phyloP scores from a whole-genome alignment of 2,329 filamentous ascomycete genomes.

The Hypoxylon sp. region DNA sequence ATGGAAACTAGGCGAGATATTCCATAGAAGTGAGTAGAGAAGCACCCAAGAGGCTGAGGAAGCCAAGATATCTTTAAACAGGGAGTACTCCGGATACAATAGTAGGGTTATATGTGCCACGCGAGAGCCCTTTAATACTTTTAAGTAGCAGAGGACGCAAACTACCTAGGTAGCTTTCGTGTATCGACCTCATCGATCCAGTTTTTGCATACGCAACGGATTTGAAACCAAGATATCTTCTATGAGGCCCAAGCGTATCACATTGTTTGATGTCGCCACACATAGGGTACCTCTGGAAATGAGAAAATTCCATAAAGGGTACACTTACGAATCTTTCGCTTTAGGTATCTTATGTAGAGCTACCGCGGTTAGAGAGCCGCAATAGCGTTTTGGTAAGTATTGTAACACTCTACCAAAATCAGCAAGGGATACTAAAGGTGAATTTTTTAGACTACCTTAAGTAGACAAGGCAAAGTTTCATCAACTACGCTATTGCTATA shows the following conservation, averaged over 20 bases:
- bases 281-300: background rate
- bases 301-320: background rate
- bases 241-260: background rate
- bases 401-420: background rate
- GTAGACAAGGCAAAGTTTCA: background rate
- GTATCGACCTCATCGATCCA: background rate
- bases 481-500: no score
- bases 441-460: background rate
- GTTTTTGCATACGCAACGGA: background rate
- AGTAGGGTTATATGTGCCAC: background rate
- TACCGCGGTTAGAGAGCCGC: background rate
- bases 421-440: background rate
- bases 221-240: background rate
- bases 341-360: background rate
- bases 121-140: background rate
- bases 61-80: conserved; percentile 2
- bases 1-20: background rate
- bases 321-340: background rate
- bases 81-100: background rate
- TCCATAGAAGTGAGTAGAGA: background rate
- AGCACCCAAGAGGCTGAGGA: background rate
- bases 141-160: background rate
- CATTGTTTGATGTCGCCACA: background rate
- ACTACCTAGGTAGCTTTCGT: background rate
- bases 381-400: no score